Evolutionary conservation across 2,329 filamentous ascomycete species (phyloP), one percentile per base, ranked within the genome.

Genomic region (Fusarium sp.): DNA sequence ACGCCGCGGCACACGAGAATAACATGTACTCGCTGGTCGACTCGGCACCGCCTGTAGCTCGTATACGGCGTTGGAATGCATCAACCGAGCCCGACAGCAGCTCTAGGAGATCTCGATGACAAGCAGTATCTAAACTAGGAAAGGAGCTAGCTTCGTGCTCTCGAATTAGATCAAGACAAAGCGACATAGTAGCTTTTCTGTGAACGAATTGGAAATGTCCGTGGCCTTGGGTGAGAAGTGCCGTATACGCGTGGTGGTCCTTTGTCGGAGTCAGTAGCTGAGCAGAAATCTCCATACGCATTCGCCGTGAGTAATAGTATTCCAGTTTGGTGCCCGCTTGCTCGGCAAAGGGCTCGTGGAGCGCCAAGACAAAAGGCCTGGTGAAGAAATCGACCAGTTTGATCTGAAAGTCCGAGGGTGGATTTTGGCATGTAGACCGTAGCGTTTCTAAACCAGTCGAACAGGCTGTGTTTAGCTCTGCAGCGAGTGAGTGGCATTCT

Each of bases 281-380:
- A 0, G 52, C 15, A 10, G 33, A 32, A 4, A 49, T 20, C 6
- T 55, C 52, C 43, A 55, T 48, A 1, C 52, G 24, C 52, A 55
- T 55, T 24, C 52, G 37, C 9, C 30, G n/a, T 3, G 50, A 54
- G 24, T 54, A 54, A 5, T 54, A 54, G 11, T 54, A 48, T 22
- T 48, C 51, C n/a, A 43, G 32, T 1, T 39, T 48, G 0, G 7
- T 3, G 10, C 17, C 2, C 11, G 32, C 43, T 11, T 48, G 22
- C 1, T 48, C 51, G 2, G 51, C 32, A 30, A 54, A 54, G 1
- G 32, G 2, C 3, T 30, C 43, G 22, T 54, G 43, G 0, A 54
- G 24, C 1, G 24, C 41, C 15, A 54, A 7, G 5, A 54, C 24
- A 15, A 54, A 48, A 1, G 41, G 41, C 1, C 35, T 54, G 7